Conservation (phyloP, 2,329 filamentous ascomycete genomes). For the Fusarium buxicola region DNA sequence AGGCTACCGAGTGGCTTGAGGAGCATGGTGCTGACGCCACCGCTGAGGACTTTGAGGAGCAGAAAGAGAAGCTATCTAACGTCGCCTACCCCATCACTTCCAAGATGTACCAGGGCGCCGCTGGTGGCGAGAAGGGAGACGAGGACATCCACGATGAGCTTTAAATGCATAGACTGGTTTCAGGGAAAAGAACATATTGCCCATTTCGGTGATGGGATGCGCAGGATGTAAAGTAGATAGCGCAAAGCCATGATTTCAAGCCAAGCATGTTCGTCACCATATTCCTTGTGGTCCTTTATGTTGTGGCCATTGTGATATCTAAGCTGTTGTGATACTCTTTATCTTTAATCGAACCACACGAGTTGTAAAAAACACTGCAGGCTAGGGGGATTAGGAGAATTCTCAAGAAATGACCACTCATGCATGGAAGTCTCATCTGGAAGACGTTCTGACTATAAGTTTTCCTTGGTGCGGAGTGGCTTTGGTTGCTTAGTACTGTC, state of each 20-base stretch:
- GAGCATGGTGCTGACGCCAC: slow-evolving; percentile 89
- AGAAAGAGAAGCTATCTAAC: slow-evolving; percentile 98
- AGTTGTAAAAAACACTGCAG: too few species aligned
- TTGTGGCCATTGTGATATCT: too few species aligned
- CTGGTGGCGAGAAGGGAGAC: slow-evolving; percentile 71
- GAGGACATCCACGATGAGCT: slow-evolving; percentile 85
- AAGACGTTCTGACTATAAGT: too few species aligned
- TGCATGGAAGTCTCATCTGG: too few species aligned
- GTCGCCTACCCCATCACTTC: slow-evolving; percentile 99
- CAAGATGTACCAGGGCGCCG: slow-evolving; percentile 86
- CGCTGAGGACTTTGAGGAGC: slow-evolving; percentile 97
- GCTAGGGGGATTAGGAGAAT: too few species aligned
- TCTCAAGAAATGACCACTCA: too few species aligned
- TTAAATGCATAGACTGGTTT: slow-evolving; percentile 64
- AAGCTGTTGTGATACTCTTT: too few species aligned
- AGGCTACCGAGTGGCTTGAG: slow-evolving; percentile 95
- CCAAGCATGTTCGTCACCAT: background rate
- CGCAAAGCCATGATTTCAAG: slow-evolving; percentile 43
- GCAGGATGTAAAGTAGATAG: slow-evolving; percentile 50
- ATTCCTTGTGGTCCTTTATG: background rate
- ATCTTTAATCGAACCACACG: too few species aligned
- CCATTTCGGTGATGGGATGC: slow-evolving; percentile 43
- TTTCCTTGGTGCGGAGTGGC: too few species aligned
- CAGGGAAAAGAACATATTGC: slow-evolving; percentile 45
- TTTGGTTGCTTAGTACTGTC: too few species aligned